Conservation (phyloP, 805 yeast genomes). For the Candida glaebosa region DNA sequence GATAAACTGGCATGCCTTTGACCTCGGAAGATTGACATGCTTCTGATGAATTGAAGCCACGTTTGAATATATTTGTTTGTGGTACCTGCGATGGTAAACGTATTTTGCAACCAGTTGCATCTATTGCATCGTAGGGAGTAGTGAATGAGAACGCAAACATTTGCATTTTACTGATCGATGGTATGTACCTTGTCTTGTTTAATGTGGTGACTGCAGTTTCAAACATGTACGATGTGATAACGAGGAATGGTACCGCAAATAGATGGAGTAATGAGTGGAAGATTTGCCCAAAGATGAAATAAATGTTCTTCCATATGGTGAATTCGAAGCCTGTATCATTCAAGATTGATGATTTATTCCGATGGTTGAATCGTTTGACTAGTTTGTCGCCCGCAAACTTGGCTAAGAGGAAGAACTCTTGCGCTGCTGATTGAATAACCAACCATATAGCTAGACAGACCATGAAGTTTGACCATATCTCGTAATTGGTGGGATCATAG, state of each 20-base stretch:
- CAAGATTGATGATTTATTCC: conserved; percentile 3
- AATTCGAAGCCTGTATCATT: conserved; percentile 6
- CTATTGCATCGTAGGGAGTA: conserved; percentile 21
- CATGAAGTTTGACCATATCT: conserved; percentile 45
- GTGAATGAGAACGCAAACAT: conserved; percentile 22
- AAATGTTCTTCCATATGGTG: conserved; percentile 17
- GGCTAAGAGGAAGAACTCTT: conserved; percentile 18
- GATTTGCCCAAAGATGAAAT: conserved; percentile 29
- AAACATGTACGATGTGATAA: conserved; percentile 35
- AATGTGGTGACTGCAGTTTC: conserved; percentile 16
- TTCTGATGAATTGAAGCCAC: neutral
- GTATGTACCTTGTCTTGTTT: conserved; percentile 10
- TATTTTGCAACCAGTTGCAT: conserved; percentile 12
- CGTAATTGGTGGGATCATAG: conserved; percentile 18
- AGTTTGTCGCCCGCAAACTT: conserved; percentile 11
- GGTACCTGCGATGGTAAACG: neutral
- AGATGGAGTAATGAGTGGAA: conserved; percentile 28
- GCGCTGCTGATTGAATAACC: conserved; percentile 18
- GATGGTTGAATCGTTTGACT: conserved; percentile 3
- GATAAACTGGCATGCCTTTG: conserved; percentile 1
- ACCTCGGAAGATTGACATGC: conserved; percentile 2
- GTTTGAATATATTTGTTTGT: conserved; percentile 1
- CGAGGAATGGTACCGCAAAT: conserved; percentile 43
- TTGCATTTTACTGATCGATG: conserved; percentile 10
- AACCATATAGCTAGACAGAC: conserved; percentile 28